Evolutionary conservation across 768 basidiomycete species (phyloP).

Genomic region (Suillus occidentalis): DNA sequence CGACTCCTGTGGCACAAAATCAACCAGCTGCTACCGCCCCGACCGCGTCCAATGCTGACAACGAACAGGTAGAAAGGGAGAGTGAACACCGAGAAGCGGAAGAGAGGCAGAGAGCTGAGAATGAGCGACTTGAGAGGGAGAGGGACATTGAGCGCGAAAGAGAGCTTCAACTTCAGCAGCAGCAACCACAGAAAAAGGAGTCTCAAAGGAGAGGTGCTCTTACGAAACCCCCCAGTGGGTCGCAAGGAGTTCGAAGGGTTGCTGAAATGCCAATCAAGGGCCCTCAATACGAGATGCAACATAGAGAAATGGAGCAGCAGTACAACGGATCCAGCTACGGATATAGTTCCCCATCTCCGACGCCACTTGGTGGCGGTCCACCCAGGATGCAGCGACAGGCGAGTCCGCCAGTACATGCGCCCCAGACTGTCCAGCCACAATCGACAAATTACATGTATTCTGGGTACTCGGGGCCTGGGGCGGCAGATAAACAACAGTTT

Average conservation of each 20-base stretch:
- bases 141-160: conserved; percentile 34
- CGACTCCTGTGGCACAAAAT: conserved; percentile 34
- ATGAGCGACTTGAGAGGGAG: conserved; percentile 47
- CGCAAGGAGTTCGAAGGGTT: conserved; percentile 52
- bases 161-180: conserved; percentile 32
- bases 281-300: conserved; percentile 93
- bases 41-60: conserved; percentile 32
- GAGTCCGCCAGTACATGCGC: conserved; percentile 27
- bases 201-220: conserved; percentile 50
- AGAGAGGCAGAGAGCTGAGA: conserved; percentile 43
- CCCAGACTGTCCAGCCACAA: conserved; percentile 33
- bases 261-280: conserved; percentile 87
- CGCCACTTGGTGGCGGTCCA: conserved; percentile 22
- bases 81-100: conserved; percentile 39
- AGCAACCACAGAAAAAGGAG: conserved; percentile 42
- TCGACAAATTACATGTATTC: conserved; percentile 22
- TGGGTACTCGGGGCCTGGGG: conserved; percentile 13
- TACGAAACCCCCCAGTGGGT: conserved; percentile 60
- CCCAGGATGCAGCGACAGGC: conserved; percentile 27
- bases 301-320: conserved; percentile 90
- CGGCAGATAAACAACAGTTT: conserved; percentile 41
- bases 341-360: conserved; percentile 26
- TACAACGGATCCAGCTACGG: conserved; percentile 45
- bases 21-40: conserved; percentile 20
- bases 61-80: conserved; percentile 33